Percentiles rank a stretch among this genome's conserved stretches.
These are phyloP conservation scores for Leptomonas seymouri DNA, from an alignment of 208 protist species.

Conservation along the genomic window DNA sequence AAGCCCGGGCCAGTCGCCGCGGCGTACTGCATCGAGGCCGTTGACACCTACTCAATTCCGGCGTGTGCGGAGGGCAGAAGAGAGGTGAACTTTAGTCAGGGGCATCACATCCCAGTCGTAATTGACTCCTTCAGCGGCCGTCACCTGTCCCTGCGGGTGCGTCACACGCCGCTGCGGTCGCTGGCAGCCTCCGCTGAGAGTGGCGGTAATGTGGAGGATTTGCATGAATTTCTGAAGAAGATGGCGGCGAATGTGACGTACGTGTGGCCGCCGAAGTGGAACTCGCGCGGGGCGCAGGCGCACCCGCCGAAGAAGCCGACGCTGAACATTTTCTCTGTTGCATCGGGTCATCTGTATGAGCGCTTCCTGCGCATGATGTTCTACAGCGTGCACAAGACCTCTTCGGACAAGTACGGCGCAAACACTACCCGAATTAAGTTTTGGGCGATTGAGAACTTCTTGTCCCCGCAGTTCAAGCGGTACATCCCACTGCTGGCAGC, in stretches of 20 bases:
- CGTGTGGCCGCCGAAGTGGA: slow-evolving; percentile 37
- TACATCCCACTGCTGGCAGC: slow-evolving; percentile 89
- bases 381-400: slow-evolving; percentile 93
- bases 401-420: slow-evolving; percentile 71
- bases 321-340: slow-evolving; percentile 98
- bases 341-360: slow-evolving; percentile 98
- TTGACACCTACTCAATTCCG: slow-evolving; percentile 20
- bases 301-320: slow-evolving; percentile 66
- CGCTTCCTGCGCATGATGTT: slow-evolving; percentile 99
- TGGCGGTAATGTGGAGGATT: neutral
- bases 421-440: slow-evolving; percentile 97
- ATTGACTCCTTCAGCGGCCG: slow-evolving; percentile 63
- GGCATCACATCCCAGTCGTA: slow-evolving; percentile 49
- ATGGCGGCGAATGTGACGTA: slow-evolving; percentile 24
- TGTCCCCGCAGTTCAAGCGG: slow-evolving; percentile 97
- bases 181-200: neutral
- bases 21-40: slow-evolving; percentile 57
- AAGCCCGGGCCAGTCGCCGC: slow-evolving; percentile 57
- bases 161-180: neutral
- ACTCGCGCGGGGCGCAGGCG: neutral
- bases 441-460: slow-evolving; percentile 98
- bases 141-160: slow-evolving; percentile 33
- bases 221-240: slow-evolving; percentile 21
- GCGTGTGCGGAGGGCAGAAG: slow-evolving; percentile 13
- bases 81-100: slow-evolving; percentile 21